Base-by-base conservation (phyloP, 129 eudicot genomes). In the Flaveria linearis region DNA sequence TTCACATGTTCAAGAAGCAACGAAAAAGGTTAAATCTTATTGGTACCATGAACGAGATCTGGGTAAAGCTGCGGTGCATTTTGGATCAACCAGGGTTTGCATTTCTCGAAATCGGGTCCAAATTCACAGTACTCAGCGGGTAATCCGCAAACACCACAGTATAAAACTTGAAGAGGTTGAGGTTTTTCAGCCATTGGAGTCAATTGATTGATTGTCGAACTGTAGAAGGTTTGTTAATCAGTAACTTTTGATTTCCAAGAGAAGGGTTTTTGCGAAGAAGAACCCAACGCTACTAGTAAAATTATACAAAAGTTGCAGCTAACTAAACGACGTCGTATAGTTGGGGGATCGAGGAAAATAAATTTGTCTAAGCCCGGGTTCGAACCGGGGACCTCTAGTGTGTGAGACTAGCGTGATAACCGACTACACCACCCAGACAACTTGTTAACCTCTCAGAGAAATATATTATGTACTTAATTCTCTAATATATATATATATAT, bases 301-400 rank as follows among this genome's bases (percentile, higher is more conserved):
- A 33, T 4, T 1, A 33, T 0, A 56, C 39, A 58, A 23, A 42
- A 2, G 58, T 28, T 43, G 43, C 16, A 13, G 30, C 18, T 56
- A 2, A 1, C 7, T n/a, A 14, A 73, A 61, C 78, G 78, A 43
- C 17, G 57, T 42, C 78, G 69, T 73, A 55, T 10, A 0, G 28
- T 41, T 9, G 4, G 10, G 2, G 0, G 25, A 10, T 4, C 0
- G 2, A 25, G 26, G 12, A 12, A 23, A 23, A 58, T 9, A 22
- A 22, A 58, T 23, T 9, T 9, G 96, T 88, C 97, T 90, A 96
- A 89, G 98, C 97, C 97, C 97, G 91, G 97, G 98, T 91, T 91
- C 98, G 97, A 93, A 88, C 93, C 89, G 90, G 96, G 92, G 98
- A 94, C 98, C 98, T 94, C 91, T 94, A 94, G 97, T 88, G 97